Conservation (phyloP, 306 rosid species). For the Sesbania bispinosa region DNA sequence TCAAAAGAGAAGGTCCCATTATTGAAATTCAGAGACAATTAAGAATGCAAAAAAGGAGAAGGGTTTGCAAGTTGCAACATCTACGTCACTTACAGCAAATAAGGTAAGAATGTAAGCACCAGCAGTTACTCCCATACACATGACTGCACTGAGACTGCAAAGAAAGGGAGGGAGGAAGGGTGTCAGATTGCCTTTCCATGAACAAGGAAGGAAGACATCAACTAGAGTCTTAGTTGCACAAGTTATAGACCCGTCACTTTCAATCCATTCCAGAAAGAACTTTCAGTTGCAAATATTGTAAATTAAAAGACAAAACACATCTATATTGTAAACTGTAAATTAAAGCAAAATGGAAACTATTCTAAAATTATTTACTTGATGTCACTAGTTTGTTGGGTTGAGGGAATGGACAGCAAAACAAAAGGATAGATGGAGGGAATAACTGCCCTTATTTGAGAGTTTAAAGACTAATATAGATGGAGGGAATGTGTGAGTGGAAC, state of each 20-base stretch:
- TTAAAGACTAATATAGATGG: background rate
- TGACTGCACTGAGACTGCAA: conserved; percentile 68
- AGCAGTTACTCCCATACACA: conserved; percentile 94
- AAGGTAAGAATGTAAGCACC: conserved; percentile 84
- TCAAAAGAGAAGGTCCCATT: conserved; percentile 25
- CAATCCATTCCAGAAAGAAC: background rate
- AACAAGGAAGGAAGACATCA: background rate
- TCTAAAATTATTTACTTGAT: background rate
- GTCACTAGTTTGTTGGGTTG: background rate
- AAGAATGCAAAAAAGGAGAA: background rate
- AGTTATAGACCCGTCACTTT: conserved; percentile 6
- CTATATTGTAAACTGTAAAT: background rate
- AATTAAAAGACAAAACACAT: background rate
- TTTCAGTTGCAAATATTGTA: background rate
- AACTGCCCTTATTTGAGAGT: background rate
- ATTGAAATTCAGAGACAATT: conserved; percentile 2
- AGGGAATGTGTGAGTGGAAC: background rate
- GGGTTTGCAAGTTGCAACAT: background rate
- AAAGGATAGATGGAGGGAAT: background rate
- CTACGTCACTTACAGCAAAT: conserved; percentile 64
- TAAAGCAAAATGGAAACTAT: background rate
- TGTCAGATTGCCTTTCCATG: conserved; percentile 31
- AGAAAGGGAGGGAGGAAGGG: conserved; percentile 1
- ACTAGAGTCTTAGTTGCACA: background rate
- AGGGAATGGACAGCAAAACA: background rate